A percentile compares a stretch with the other conserved stretches of the same genome.
phyloP scores from a whole-genome alignment of 805 yeast genomes.

The Barnettozyma siamensis region DNA sequence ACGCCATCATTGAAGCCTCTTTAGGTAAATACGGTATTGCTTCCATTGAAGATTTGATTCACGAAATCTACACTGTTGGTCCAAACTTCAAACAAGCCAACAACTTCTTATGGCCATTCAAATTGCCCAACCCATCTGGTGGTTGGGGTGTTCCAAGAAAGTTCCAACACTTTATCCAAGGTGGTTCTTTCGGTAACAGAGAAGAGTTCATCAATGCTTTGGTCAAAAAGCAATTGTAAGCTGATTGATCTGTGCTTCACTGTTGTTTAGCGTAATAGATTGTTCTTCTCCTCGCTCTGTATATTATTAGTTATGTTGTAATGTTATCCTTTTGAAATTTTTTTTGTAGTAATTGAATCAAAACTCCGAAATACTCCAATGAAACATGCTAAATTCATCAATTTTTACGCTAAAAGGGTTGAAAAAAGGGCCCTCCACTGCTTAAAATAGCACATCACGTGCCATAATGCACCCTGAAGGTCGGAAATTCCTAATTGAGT shows the following conservation, averaged over 20 bases:
- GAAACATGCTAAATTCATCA: too few species aligned
- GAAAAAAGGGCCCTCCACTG: too few species aligned
- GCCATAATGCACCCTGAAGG: too few species aligned
- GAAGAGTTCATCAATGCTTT: slow-evolving; percentile 92
- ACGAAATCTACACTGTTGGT: slow-evolving; percentile 94
- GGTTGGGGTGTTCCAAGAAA: slow-evolving; percentile 97
- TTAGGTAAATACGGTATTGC: slow-evolving; percentile 91
- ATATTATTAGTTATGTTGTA: too few species aligned
- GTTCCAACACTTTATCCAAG: slow-evolving; percentile 95
- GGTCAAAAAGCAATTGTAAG: slow-evolving; percentile 48
- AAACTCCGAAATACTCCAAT: too few species aligned
- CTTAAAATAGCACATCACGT: too few species aligned
- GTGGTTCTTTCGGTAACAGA: slow-evolving; percentile 99
- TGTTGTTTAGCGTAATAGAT: not conserved
- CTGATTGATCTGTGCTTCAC: slow-evolving; percentile 5
- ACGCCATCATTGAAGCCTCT: slow-evolving; percentile 79
- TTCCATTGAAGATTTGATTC: slow-evolving; percentile 90
- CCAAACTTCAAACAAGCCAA: slow-evolving; percentile 98
- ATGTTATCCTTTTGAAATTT: too few species aligned
- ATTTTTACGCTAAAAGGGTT: too few species aligned
- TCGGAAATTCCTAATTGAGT: too few species aligned
- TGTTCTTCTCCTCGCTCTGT: too few species aligned
- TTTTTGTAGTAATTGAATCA: too few species aligned
- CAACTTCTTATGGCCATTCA: slow-evolving; percentile 98
- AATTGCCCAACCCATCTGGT: slow-evolving; percentile 93